Evolutionary conservation across 202 grass and related monocot genomes (phyloP), one percentile per base, ranked within the genome.

Genomic region (Dendrocalamus latiflorus): DNA sequence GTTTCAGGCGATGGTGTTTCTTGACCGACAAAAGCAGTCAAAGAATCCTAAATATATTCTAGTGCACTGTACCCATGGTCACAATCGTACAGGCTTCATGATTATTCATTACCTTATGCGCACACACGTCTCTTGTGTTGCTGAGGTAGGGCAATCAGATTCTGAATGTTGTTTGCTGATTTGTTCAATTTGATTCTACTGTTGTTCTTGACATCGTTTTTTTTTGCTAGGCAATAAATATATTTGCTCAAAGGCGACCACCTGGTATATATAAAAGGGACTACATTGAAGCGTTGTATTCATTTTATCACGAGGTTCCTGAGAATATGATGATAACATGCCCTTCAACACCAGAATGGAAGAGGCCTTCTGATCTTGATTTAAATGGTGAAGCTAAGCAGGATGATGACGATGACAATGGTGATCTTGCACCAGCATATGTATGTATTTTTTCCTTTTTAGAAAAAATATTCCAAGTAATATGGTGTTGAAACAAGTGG

Each of bases 11-110:
- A 88, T 93, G 91, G 80, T 89, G 72, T 98, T 93, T 77, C 63
- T 90, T 36, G 93, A 93, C 41, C 88, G 93, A 67, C 95, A 98
- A 73, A 98, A 91, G 80, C 85, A 91, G 25, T 65, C 80, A 64
- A 98, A 85, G 83, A 91, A 60, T 86, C 88, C 83, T 4, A 95
- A 95, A 59, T 93, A 93, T 87, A 79, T 98, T 81, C 79, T 98
- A 74, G 93, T 98, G 80, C 95, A 98, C 83, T 98, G 95, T 84
- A 98, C 95, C 51, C 95, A 98, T 93, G 95, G 95, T 57, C 95
- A 98, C 80, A 98, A 98, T 70, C 95, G 95, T 41, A 98, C 95
- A 70, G 95, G 95, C 42, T 98, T 98, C 85, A 98, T 98, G 95
- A 95, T 95, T 66, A 86, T 98, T 64, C 95, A 98, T 92, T 98